A percentile compares a stretch with the other conserved stretches of the same genome.
These are phyloP conservation scores for Cucurbita pepo DNA, from an alignment of 306 rosid species.

Conservation along the genomic window DNA sequence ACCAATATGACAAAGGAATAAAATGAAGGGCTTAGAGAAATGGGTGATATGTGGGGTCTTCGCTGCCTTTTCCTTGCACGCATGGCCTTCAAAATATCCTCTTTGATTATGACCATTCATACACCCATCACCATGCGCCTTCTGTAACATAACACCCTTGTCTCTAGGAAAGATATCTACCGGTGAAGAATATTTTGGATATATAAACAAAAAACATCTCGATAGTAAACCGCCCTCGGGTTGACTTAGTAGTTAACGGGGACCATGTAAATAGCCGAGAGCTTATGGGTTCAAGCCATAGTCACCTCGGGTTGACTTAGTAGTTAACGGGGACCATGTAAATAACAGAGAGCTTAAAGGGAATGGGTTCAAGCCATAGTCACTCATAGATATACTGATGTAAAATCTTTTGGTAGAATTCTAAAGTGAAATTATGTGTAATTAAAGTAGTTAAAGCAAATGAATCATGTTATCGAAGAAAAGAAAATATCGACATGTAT, in stretches of 20 bases:
- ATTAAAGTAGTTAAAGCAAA: background rate
- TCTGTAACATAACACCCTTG: background rate
- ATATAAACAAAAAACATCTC: background rate
- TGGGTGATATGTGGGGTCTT: conserved; percentile 21
- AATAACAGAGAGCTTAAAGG: too few relatives aligned
- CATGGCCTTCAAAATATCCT: conserved; percentile 20
- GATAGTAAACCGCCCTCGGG: background rate
- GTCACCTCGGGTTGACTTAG: too few relatives aligned
- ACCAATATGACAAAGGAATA: conserved; percentile 5
- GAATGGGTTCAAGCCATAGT: background rate
- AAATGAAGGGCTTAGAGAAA: conserved; percentile 19
- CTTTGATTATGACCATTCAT: conserved; percentile 24
- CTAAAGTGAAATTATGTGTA: background rate
- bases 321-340: too few relatives aligned
- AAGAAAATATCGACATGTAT: background rate
- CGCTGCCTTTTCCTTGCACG: conserved; percentile 18
- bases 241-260: too few relatives aligned
- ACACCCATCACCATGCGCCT: conserved; percentile 1
- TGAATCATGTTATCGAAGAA: background rate
- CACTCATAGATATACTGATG: too few relatives aligned
- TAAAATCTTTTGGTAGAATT: too few relatives aligned
- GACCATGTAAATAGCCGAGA: too few relatives aligned
- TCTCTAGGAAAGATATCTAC: background rate
- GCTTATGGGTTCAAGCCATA: background rate
- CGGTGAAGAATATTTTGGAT: background rate